These are phyloP conservation scores for Paraglomus brasilianum DNA, from an alignment of 192 early-diverging fungal genomes.

Conservation along the genomic window DNA sequence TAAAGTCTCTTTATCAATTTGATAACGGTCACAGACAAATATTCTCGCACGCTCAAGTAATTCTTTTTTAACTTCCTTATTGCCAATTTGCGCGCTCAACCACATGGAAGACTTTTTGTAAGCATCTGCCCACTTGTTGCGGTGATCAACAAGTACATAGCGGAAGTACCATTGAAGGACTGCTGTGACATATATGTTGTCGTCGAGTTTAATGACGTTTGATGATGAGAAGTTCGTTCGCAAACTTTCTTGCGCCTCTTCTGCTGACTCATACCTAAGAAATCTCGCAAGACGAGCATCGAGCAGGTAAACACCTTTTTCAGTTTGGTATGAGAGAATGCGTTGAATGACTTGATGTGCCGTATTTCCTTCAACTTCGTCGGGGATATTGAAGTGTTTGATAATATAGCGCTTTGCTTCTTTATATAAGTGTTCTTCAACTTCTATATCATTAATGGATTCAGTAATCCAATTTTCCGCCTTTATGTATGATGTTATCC, in stretches of 20 bases:
- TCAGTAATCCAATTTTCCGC: conserved; percentile 20
- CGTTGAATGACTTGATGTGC: conserved; percentile 11
- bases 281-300: not conserved
- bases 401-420: conserved; percentile 3
- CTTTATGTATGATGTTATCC: conserved; percentile 1
- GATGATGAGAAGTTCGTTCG: not conserved
- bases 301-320: conserved; percentile 5
- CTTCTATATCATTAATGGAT: not conserved
- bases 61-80: conserved; percentile 11
- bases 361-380: conserved; percentile 9
- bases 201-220: not conserved
- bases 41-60: not conserved
- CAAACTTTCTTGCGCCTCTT: conserved; percentile 7
- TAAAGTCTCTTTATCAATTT: not conserved
- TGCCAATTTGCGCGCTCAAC: conserved; percentile 7
- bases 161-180: conserved; percentile 19
- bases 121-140: conserved; percentile 9
- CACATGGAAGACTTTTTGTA: conserved; percentile 8
- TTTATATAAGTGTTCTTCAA: conserved; percentile 19
- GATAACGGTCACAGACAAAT: conserved; percentile 9
- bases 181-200: conserved; percentile 8
- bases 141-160: conserved; percentile 20
- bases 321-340: conserved; percentile 14
- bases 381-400: conserved; percentile 14
- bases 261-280: conserved; percentile 19